Percentiles rank a stretch among this genome's conserved stretches.
These are phyloP conservation scores for Geum urbanum DNA, from an alignment of 306 rosid species.

Conservation along the genomic window DNA sequence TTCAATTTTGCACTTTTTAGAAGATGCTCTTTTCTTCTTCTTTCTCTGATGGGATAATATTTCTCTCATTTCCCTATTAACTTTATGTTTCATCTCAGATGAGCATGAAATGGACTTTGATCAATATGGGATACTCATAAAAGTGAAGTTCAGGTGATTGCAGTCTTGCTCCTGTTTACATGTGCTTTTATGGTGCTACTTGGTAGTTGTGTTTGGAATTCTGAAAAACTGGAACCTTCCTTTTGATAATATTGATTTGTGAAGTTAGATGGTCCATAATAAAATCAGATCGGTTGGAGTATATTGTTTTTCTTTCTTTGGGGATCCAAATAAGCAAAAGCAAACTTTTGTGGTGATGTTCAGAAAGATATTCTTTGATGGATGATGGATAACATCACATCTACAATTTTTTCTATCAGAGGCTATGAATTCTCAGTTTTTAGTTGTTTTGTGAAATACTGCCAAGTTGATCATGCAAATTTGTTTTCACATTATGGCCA, in stretches of 20 bases:
- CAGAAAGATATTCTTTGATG: not conserved
- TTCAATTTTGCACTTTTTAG: conserved; percentile 3
- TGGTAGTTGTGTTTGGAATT: conserved; percentile 3
- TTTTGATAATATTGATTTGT: not conserved
- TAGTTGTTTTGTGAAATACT: not conserved
- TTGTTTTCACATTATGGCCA: conserved; percentile 15
- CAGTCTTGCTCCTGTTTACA: conserved; percentile 5
- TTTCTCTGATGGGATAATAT: conserved; percentile 7
- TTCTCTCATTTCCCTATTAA: conserved; percentile 20
- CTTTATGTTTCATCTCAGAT: conserved; percentile 50
- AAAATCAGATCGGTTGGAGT: not conserved
- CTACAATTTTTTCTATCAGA: too few species aligned
- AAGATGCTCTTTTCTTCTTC: too few species aligned
- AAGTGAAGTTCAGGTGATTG: conserved; percentile 94
- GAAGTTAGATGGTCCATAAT: not conserved
- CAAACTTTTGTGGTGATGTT: not conserved
- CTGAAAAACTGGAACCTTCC: not conserved
- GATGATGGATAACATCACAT: too few species aligned
- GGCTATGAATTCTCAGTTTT: conserved; percentile 1
- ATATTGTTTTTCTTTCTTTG: too few species aligned
- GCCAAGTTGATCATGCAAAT: not conserved
- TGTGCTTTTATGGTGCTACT: not conserved
- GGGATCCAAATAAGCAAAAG: not conserved
- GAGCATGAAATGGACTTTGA: conserved; percentile 80
- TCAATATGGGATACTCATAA: conserved; percentile 79